phyloP scores from a whole-genome alignment of 2,329 filamentous ascomycete genomes.

The Proliferodiscus dingleyae region DNA sequence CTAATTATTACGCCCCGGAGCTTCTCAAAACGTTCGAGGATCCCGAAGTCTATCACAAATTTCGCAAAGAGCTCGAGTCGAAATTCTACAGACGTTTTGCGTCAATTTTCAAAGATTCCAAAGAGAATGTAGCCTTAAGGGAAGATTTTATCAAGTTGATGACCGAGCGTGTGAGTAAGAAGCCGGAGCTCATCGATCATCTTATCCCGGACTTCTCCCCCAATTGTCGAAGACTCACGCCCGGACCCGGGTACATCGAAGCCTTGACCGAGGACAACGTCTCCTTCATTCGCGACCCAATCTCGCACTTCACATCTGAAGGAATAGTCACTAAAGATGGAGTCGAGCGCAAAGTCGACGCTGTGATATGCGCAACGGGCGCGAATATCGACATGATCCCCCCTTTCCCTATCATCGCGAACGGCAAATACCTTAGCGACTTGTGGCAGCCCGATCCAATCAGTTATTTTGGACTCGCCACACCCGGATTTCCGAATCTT shows the following conservation, averaged over 20 bases:
- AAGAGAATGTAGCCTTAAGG: slow-evolving; percentile 34
- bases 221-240: slow-evolving; percentile 39
- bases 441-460: slow-evolving; percentile 58
- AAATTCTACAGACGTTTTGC: slow-evolving; percentile 58
- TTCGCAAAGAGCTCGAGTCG: slow-evolving; percentile 52
- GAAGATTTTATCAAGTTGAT: slow-evolving; percentile 36
- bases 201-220: slow-evolving; percentile 39
- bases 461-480: slow-evolving; percentile 60
- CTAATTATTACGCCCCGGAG: slow-evolving; percentile 50
- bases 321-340: slow-evolving; percentile 59
- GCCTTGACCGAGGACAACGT: slow-evolving; percentile 58
- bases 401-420: slow-evolving; percentile 54
- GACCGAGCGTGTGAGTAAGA: slow-evolving; percentile 36
- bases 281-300: slow-evolving; percentile 52
- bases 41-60: slow-evolving; percentile 54
- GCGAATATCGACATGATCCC: slow-evolving; percentile 56
- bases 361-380: slow-evolving; percentile 64
- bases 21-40: slow-evolving; percentile 51
- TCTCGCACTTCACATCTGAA: slow-evolving; percentile 52
- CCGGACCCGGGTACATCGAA: slow-evolving; percentile 58
- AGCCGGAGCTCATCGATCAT: slow-evolving; percentile 33
- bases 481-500: slow-evolving; percentile 63
- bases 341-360: slow-evolving; percentile 51
- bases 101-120: slow-evolving; percentile 45
- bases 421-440: slow-evolving; percentile 47